Evolutionary conservation across 305 asterid genomes (phyloP), one percentile per base, ranked within the genome.

Genomic region (Vinca major): DNA sequence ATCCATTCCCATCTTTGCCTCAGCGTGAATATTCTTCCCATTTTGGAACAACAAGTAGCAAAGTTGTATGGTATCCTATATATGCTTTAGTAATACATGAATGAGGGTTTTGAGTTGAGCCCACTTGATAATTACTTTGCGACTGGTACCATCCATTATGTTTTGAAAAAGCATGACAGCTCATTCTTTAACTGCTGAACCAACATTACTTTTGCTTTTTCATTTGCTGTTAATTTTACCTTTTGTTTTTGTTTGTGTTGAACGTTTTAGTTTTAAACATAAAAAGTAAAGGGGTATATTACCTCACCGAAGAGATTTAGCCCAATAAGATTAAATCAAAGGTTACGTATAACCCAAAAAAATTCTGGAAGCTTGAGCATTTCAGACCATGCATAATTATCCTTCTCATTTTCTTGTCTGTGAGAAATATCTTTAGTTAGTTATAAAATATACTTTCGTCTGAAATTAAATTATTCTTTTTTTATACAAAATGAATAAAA

Each of bases 91-190:
- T 39, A 3, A 45, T 48, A 26, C 3, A 61, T 39, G 65, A 61
- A 7, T 39, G 21, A 60, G 26, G 33, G 33, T 47, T 60, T 37
- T 60, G 47, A 37, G 33, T 61, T n/a, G 47, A 55, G 56, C 49
- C 69, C 77, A 67, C 54, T 52, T 61, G 68, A 66, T 56, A 44
- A 44, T 73, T 78, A 58, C 66, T 71, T 75, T 53, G 75, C 72
- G 52, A 69, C 70, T 41, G 74, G 65, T 67, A 73, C 77, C 80
- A 71, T 72, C 45, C 48, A 54, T 62, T 61, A 71, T 80, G 85
- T 76, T 80, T 48, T 74, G 58, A 66, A 63, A 81, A 84, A 73
- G 83, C 75, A 79, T 70, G 87, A 85, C 93, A 85, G 91, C 96
- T 86, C 87, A 85, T 77, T 78, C 79, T 62, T 77, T 78, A 77